Conservation (phyloP, 2,329 filamentous ascomycete genomes). For the Diaporthe humulicola region DNA sequence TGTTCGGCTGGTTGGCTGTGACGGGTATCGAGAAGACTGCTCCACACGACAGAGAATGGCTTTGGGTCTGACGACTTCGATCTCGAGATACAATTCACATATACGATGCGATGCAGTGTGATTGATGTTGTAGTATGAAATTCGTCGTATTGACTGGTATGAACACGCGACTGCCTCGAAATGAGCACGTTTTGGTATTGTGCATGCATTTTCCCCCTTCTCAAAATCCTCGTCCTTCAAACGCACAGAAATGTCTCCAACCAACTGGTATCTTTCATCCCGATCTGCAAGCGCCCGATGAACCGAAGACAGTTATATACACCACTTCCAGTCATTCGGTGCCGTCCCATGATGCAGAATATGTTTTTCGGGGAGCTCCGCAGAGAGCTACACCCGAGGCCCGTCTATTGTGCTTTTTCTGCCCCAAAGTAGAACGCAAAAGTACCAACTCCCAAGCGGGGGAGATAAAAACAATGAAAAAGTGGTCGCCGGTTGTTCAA, state of each 20-base stretch:
- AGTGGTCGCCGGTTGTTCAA: slow-evolving; percentile 33
- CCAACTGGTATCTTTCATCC: slow-evolving; percentile 34
- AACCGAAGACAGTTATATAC: slow-evolving; percentile 34
- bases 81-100: neutral
- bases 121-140: slow-evolving; percentile 15
- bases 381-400: slow-evolving; percentile 7
- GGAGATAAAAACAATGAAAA: slow-evolving; percentile 34
- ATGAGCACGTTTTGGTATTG: slow-evolving; percentile 29
- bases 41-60: neutral
- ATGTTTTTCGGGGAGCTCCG: slow-evolving; percentile 13
- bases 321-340: slow-evolving; percentile 33
- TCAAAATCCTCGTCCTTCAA: slow-evolving; percentile 8
- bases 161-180: slow-evolving; percentile 23
- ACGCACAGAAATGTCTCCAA: slow-evolving; percentile 9
- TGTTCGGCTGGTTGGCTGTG: neutral
- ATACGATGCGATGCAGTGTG: neutral
- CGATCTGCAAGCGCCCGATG: slow-evolving; percentile 34
- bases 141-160: slow-evolving; percentile 34
- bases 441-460: slow-evolving; percentile 10
- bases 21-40: neutral
- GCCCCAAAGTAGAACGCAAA: slow-evolving; percentile 32
- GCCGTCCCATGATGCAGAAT: slow-evolving; percentile 35
- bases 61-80: neutral
- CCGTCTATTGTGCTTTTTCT: slow-evolving; percentile 39
- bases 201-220: slow-evolving; percentile 28